A percentile compares a stretch with the other conserved stretches of the same genome.
These are phyloP conservation scores for Wallemia ichthyophaga DNA, from an alignment of 1,284 basidiomycete species.

Conservation along the genomic window DNA sequence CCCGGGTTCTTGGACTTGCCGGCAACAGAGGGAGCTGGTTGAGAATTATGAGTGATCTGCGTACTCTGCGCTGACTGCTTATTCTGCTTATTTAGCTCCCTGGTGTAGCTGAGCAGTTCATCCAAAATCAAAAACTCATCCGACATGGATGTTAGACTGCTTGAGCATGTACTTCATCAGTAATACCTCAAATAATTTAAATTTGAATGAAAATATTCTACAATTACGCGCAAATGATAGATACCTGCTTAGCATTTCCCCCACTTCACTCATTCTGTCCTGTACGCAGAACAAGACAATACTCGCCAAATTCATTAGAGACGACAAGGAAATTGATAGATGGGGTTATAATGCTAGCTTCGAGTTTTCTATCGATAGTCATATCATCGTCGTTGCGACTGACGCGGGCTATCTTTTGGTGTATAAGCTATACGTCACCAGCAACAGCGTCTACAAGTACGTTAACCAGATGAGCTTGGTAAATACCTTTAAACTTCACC, in stretches of 20 bases:
- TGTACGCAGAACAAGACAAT: background rate
- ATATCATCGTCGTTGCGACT: background rate
- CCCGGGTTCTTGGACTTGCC: background rate
- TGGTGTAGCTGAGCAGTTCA: background rate
- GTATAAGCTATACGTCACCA: background rate
- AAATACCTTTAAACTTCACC: background rate
- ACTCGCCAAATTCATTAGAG: background rate
- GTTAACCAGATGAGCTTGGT: background rate
- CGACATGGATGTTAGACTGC: background rate
- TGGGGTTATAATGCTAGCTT: background rate
- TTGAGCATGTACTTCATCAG: background rate
- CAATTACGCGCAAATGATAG: background rate
- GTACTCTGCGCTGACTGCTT: background rate
- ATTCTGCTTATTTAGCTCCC: background rate
- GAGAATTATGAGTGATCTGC: no score
- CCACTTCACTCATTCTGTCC: background rate
- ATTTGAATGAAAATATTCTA: background rate
- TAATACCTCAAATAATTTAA: background rate
- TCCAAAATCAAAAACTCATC: background rate
- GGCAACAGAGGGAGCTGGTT: no score
- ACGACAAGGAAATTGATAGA: background rate
- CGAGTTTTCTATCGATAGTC: background rate
- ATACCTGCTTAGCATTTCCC: background rate
- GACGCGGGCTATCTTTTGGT: background rate
- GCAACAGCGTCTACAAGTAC: background rate